Percentiles rank a stretch among this genome's conserved stretches.
Evolutionary conservation across 352 stramenopile species (phyloP).

Genomic region (Globisporangium paroecandrum): DNA sequence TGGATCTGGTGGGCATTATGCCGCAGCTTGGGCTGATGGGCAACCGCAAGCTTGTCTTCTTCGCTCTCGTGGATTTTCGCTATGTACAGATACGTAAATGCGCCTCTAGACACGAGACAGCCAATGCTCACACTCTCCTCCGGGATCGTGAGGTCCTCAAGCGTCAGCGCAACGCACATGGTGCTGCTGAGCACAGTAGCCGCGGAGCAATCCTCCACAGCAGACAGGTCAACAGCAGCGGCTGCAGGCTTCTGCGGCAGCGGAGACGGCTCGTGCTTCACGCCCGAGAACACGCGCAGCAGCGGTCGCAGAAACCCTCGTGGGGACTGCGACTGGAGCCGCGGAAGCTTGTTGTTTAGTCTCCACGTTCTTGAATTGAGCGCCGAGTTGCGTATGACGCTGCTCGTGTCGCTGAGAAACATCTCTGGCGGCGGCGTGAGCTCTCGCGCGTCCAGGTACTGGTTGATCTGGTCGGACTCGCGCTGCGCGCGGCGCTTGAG

Average conservation of each 20-base stretch:
- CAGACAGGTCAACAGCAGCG: neutral
- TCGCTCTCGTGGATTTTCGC: neutral
- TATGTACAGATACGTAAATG: neutral
- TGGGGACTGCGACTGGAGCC: conserved; percentile 10
- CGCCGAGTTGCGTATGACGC: neutral
- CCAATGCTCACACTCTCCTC: neutral
- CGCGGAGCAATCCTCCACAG: neutral
- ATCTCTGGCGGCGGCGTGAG: conserved; percentile 1
- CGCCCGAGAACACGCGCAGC: conserved; percentile 15
- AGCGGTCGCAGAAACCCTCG: conserved; percentile 13
- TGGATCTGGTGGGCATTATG: neutral
- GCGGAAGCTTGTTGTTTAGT: conserved; percentile 5
- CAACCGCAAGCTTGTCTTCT: neutral
- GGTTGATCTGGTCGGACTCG: conserved; percentile 20
- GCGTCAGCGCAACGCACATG: neutral
- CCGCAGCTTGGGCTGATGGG: conserved; percentile 19
- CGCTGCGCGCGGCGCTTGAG: conserved; percentile 11
- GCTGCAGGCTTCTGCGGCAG: neutral
- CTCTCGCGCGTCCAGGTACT: conserved; percentile 14
- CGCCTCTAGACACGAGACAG: neutral
- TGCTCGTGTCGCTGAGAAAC: conserved; percentile 1
- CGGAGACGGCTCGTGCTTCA: conserved; percentile 4
- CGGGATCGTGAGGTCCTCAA: conserved; percentile 5
- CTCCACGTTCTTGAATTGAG: neutral
- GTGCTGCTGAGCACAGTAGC: neutral